phyloP scores from a whole-genome alignment of 495 filamentous ascomycete species.

The Trichoderma erinaceum region DNA sequence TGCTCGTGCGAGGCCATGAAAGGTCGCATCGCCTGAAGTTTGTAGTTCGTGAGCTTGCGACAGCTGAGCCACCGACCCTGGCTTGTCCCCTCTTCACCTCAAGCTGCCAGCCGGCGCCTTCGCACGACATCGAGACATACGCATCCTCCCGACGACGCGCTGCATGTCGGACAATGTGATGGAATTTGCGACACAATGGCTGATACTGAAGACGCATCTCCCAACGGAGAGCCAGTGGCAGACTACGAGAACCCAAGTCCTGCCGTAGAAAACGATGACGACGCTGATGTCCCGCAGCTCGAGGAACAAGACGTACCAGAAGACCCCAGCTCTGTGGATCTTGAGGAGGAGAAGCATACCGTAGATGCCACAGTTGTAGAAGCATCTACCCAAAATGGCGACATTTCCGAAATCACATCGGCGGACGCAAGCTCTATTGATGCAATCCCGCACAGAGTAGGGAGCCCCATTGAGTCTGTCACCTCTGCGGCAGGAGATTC shows the following conservation, averaged over 20 bases:
- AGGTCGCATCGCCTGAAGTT: background rate
- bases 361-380: slow-evolving; percentile 22
- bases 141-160: background rate
- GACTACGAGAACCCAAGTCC: slow-evolving; percentile 32
- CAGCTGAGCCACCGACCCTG: background rate
- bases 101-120: background rate
- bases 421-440: slow-evolving; percentile 40
- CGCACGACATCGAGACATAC: background rate
- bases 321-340: slow-evolving; percentile 1
- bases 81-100: background rate
- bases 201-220: slow-evolving; percentile 11
- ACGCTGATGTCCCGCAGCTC: slow-evolving; percentile 36
- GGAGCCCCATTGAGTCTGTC: slow-evolving; percentile 44
- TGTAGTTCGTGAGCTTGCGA: slow-evolving; percentile 1
- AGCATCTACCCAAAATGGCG: slow-evolving; percentile 20
- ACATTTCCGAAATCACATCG: slow-evolving; percentile 38
- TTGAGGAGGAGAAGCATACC: slow-evolving; percentile 27
- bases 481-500: slow-evolving; percentile 81
- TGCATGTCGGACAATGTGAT: slow-evolving; percentile 3
- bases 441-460: slow-evolving; percentile 32
- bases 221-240: background rate
- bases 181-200: slow-evolving; percentile 15
- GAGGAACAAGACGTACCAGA: slow-evolving; percentile 12
- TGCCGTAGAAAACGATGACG: slow-evolving; percentile 34
- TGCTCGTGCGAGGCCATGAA: background rate